Evolutionary conservation across 257 asterid species (phyloP).

Genomic region (Ligustrum vulgare): DNA sequence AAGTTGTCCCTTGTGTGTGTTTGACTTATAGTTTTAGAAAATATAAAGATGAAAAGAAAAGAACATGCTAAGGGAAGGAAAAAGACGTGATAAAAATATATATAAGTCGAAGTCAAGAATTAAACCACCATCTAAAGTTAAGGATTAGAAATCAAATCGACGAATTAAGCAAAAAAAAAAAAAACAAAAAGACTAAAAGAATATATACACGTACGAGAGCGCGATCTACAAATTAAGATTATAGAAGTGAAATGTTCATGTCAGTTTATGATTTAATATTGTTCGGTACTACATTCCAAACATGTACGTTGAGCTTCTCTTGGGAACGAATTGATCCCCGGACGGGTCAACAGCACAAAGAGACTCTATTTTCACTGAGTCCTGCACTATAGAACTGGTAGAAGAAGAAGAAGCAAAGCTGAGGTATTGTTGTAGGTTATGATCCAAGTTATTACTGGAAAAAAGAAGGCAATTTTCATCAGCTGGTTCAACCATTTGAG

Average conservation of each 20-base stretch:
- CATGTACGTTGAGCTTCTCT: conserved; percentile 10
- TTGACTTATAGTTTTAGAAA: background rate
- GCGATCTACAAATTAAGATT: background rate
- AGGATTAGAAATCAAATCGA: background rate
- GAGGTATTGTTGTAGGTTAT: conserved; percentile 66
- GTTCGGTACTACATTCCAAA: background rate
- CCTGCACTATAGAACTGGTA: conserved; percentile 53
- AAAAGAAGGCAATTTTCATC: conserved; percentile 51
- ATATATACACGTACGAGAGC: background rate
- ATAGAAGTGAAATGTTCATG: background rate
- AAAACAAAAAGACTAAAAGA: background rate
- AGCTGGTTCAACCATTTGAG: conserved; percentile 32
- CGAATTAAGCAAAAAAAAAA: background rate
- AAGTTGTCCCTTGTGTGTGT: background rate
- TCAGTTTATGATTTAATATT: background rate
- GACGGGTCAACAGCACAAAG: conserved; percentile 50
- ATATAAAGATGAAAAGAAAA: background rate
- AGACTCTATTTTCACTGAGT: conserved; percentile 89
- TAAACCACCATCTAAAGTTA: background rate
- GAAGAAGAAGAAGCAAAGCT: conserved; percentile 54
- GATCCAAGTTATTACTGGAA: conserved; percentile 36
- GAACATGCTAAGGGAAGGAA: background rate
- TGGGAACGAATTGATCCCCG: background rate
- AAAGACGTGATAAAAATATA: background rate
- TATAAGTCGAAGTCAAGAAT: background rate